Evolutionary conservation across 495 filamentous ascomycete species (phyloP), one percentile per base, ranked within the genome.

Genomic region (Aspergillus leporis): DNA sequence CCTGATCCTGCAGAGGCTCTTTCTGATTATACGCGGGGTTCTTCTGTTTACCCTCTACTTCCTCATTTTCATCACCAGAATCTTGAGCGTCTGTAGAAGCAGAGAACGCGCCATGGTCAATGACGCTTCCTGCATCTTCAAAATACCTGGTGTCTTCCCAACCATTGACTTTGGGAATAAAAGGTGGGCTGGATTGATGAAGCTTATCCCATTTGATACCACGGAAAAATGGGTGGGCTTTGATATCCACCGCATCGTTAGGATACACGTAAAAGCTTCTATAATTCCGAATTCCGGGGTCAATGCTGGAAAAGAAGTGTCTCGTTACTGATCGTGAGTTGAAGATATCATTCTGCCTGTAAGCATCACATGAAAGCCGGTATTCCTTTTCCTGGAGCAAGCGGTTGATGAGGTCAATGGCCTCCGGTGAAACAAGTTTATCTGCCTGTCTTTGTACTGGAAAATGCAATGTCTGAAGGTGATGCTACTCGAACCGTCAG

Each of bases 81-180:
- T 69, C 63, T 4, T 51, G n/a, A 22, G 53, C 60, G 6, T 70
- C 64, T 18, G 62, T 70, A 22, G 57, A 60, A 3, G 56, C 66
- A 5, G 67, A 66, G 1, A 74, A 70, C 19, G 77, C 76, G 22
- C 80, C 80, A 41, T 65, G 55, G 16, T 82, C 75, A 36, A 79
- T 85, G 56, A 89, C 81, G n/a, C 84, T 75, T 38, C 87, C 86
- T 60, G 88, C 87, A 52, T 93, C 89, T 52, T 95, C 89, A 61
- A 96, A 96, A 68, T 96, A 97, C 56, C 89, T 87, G 13, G 92
- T 96, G 61, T 97, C 91, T 58, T 93, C 91, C 64, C 82, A 79
- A 23, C 79, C 75, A 32, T 76, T 80, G 31, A 96, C 85, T 40
- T 79, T 73, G 3, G 93, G 93, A 6, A 95, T 77, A 60, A 90